Conservation (phyloP, 768 basidiomycete species). For the Lentinula detonsa region DNA sequence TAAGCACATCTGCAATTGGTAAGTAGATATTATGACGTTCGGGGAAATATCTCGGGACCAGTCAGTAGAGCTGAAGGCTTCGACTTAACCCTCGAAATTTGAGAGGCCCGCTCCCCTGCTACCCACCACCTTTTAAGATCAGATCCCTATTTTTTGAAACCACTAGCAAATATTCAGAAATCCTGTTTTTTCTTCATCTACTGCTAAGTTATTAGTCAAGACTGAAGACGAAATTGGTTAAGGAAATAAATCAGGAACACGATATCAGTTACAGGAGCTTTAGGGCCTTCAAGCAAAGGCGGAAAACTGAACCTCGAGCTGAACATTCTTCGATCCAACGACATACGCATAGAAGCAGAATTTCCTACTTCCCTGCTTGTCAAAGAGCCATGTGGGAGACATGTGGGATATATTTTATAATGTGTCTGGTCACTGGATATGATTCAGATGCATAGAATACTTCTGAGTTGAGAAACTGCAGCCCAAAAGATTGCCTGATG, state of each 20-base stretch:
- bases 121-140: no score
- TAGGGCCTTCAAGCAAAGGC: neutral
- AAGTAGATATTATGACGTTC: neutral
- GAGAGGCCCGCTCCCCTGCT: no score
- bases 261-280: neutral
- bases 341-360: neutral
- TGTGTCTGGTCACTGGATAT: neutral
- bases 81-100: no score
- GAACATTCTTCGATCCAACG: neutral
- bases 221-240: no score
- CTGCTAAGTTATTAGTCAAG: no score
- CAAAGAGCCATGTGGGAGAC: constrained; percentile 1
- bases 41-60: neutral
- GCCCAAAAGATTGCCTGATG: constrained; percentile 1
- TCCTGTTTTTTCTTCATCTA: no score
- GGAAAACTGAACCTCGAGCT: neutral
- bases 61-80: neutral
- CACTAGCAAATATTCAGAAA: no score
- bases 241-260: neutral
- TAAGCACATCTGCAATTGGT: no score
- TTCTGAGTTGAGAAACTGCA: neutral
- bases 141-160: no score
- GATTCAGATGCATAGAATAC: neutral
- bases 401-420: neutral
- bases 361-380: neutral